Conservation (phyloP, 1,139 yeast species). For the Debaryomyces sp. region DNA sequence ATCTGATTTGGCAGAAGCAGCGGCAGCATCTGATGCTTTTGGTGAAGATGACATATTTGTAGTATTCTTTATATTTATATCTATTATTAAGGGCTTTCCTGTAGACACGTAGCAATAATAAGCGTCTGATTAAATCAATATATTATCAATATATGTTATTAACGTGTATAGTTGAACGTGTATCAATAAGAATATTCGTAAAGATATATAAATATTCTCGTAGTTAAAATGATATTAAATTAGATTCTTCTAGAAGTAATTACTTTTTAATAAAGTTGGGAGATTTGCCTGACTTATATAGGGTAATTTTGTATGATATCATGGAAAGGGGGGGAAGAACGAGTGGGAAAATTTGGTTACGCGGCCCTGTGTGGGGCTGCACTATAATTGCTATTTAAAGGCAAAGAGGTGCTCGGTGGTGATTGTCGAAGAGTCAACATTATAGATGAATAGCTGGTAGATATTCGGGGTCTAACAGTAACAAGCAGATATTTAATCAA, state of each 20-base stretch:
- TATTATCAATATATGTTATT: neutral
- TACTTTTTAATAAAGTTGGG: neutral
- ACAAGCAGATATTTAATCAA: neutral
- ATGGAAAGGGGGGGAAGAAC: slow-evolving; percentile 5
- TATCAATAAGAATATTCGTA: neutral
- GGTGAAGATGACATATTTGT: slow-evolving; percentile 1
- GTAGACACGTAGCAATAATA: neutral
- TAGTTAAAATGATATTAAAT: neutral
- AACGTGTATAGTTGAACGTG: neutral
- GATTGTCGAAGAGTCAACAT: neutral
- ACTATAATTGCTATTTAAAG: slow-evolving; percentile 5
- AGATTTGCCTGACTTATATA: slow-evolving; percentile 3
- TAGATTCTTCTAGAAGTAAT: neutral
- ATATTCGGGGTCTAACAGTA: neutral
- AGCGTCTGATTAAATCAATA: neutral
- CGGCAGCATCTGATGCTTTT: slow-evolving; percentile 9
- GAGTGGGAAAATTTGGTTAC: slow-evolving; percentile 1
- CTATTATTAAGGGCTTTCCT: neutral
- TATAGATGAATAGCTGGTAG: neutral
- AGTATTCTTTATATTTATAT: neutral
- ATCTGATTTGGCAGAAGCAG: slow-evolving; percentile 11
- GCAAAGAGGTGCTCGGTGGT: neutral
- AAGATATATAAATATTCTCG: neutral
- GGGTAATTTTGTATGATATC: neutral
- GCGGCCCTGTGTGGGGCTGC: slow-evolving; percentile 5